phyloP scores from a whole-genome alignment of 129 eudicot genomes.

The Tagetes patula region DNA sequence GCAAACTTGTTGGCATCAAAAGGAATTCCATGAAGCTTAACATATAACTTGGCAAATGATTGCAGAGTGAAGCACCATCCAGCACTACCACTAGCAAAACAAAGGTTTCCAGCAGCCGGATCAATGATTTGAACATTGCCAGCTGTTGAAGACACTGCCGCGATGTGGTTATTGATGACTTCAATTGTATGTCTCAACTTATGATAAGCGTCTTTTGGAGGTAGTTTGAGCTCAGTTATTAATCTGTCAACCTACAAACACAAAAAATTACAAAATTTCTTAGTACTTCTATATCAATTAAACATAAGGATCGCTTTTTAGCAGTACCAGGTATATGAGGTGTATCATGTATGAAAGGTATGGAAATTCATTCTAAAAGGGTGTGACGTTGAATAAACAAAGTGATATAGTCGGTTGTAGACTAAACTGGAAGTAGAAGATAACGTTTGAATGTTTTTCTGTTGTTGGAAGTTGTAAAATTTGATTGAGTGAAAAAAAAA shows the following conservation, averaged over 20 bases:
- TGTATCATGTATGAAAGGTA: not conserved
- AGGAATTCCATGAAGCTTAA: conserved; percentile 86
- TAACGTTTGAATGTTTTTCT: conserved; percentile 4
- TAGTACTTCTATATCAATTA: not conserved
- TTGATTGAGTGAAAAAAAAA: not conserved
- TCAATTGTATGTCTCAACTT: conserved; percentile 91
- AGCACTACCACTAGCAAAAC: conserved; percentile 96
- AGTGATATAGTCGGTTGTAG: not conserved
- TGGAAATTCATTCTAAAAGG: not conserved
- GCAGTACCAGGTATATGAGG: not conserved
- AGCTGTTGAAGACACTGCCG: conserved; percentile 92
- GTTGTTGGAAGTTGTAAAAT: not conserved
- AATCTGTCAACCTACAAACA: conserved; percentile 79
- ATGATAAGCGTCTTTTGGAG: conserved; percentile 94
- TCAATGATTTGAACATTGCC: conserved; percentile 81
- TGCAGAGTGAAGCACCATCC: conserved; percentile 99
- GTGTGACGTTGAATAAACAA: not conserved
- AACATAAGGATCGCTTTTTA: not conserved
- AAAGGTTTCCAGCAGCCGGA: conserved; percentile 81
- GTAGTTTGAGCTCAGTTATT: conserved; percentile 90
- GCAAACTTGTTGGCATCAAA: conserved; percentile 91
- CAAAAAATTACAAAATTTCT: not conserved
- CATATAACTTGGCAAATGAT: conserved; percentile 91
- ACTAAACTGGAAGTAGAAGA: not conserved
- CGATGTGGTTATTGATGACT: conserved; percentile 76